Conservation (phyloP, 139 green algal genomes). For the Edaphochlamys debaryana region DNA sequence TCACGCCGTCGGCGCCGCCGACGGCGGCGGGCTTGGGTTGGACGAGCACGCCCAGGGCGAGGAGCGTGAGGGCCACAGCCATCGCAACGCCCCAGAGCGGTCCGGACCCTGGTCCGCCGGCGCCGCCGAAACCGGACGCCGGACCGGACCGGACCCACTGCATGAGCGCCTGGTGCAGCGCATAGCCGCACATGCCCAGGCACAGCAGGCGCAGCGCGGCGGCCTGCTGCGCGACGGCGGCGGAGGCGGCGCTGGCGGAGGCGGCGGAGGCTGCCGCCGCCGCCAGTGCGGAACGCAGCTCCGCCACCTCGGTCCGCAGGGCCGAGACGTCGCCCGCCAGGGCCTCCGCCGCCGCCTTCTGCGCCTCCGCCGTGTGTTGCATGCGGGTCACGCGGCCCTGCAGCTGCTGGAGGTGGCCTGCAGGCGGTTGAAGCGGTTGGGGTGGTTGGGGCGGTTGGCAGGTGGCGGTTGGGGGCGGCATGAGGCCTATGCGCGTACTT, state of each 20-base stretch:
- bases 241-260: not conserved
- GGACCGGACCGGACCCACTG: not conserved
- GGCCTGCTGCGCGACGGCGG: not conserved
- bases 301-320: not conserved
- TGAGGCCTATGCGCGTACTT: too few relatives aligned
- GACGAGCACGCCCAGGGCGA: too few relatives aligned
- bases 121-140: too few relatives aligned
- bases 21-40: too few relatives aligned
- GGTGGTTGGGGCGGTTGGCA: too few relatives aligned
- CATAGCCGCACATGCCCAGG: not conserved
- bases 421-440: not conserved
- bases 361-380: not conserved
- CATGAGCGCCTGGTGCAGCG: not conserved
- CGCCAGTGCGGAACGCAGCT: not conserved
- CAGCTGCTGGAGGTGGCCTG: conserved; percentile 21
- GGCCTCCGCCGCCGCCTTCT: not conserved
- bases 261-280: not conserved
- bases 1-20: too few relatives aligned
- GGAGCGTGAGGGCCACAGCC: too few relatives aligned
- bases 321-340: not conserved
- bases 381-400: not conserved
- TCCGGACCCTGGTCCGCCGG: too few relatives aligned
- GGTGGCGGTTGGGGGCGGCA: too few relatives aligned
- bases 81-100: too few relatives aligned
- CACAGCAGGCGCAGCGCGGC: not conserved